These are phyloP conservation scores for Geotrichum phurueaensis DNA, from an alignment of 1,139 yeast genomes.

Conservation along the genomic window DNA sequence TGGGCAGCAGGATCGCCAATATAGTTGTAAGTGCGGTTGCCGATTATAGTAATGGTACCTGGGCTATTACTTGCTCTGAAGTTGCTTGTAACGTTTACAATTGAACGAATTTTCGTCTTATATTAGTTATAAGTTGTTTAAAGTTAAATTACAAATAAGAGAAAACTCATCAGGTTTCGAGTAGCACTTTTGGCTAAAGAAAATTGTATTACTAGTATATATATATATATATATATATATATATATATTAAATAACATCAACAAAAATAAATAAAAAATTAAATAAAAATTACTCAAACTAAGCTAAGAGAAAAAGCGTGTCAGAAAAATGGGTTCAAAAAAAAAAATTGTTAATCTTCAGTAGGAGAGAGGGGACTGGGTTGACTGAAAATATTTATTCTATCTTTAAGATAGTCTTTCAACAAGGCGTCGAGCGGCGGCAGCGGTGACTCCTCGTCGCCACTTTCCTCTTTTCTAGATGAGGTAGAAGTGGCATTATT, in stretches of 20 bases:
- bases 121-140: too few species aligned
- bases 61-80: too few species aligned
- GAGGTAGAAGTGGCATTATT: too few species aligned
- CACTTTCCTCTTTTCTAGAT: neutral
- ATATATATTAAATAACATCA: neutral
- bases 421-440: slow-evolving; percentile 20
- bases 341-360: neutral
- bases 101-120: too few species aligned
- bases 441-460: neutral
- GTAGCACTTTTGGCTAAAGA: too few species aligned
- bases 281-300: slow-evolving; percentile 4
- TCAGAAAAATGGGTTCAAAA: too few species aligned
- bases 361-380: slow-evolving; percentile 1
- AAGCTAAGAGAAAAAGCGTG: too few species aligned
- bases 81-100: too few species aligned
- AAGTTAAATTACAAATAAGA: neutral
- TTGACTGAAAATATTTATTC: slow-evolving; percentile 26
- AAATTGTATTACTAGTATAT: neutral
- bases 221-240: neutral
- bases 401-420: slow-evolving; percentile 27
- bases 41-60: too few species aligned
- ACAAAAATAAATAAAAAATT: slow-evolving; percentile 2
- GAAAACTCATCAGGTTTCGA: neutral
- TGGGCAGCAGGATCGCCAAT: neutral
- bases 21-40: too few species aligned